Conservation (phyloP, 768 basidiomycete species). For the Harrya chromipes region DNA sequence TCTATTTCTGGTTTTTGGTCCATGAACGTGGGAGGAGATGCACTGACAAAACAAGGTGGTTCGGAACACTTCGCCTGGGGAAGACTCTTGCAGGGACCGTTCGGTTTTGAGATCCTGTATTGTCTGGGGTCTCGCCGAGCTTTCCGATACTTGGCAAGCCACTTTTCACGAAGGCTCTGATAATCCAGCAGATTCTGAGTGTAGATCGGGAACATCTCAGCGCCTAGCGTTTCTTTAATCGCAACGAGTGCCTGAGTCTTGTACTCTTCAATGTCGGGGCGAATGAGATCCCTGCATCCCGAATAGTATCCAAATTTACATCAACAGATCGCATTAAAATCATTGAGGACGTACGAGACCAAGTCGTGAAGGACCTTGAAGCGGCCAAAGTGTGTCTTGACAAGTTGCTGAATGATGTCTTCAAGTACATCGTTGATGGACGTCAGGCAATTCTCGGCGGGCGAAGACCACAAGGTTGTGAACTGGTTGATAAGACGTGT, state of each 20-base stretch:
- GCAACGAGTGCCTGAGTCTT: constrained; percentile 20
- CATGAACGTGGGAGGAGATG: no score
- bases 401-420: constrained; percentile 26
- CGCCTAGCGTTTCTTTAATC: constrained; percentile 33
- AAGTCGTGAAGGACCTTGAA: constrained; percentile 35
- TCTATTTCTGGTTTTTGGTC: no score
- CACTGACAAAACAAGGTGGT: no score
- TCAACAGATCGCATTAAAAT: not conserved
- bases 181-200: constrained; percentile 35
- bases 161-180: constrained; percentile 16
- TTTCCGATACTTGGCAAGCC: constrained; percentile 24
- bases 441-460: constrained; percentile 35
- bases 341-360: constrained; percentile 32
- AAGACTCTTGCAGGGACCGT: no score
- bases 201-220: constrained; percentile 40
- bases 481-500: constrained; percentile 33
- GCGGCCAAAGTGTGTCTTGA: constrained; percentile 38
- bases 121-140: constrained; percentile 1
- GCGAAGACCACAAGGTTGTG: constrained; percentile 36
- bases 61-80: no score
- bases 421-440: constrained; percentile 31
- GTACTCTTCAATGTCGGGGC: constrained; percentile 27
- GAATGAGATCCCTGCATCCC: constrained; percentile 25
- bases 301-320: not conserved
- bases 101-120: no score